Conservation (phyloP, 1,284 basidiomycete species). For the Pseudozyma sp. region DNA sequence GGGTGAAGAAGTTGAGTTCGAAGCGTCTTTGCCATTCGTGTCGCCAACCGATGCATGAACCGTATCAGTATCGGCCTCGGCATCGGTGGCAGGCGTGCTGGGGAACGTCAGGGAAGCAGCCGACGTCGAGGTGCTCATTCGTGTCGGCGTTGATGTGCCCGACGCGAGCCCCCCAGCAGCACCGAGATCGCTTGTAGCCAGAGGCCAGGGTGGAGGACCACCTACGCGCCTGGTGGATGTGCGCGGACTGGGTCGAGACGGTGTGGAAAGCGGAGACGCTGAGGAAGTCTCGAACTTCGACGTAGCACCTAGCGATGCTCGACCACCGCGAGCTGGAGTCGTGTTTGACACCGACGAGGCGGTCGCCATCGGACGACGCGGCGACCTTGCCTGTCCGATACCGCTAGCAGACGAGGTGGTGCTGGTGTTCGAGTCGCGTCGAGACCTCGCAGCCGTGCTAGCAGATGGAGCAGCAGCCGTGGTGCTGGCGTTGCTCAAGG, state of each 20-base stretch:
- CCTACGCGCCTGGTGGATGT: conserved; percentile 10
- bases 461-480: conserved; percentile 6
- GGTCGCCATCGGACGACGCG: conserved; percentile 22
- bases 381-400: conserved; percentile 17
- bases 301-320: conserved; percentile 23
- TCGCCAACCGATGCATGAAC: conserved; percentile 4
- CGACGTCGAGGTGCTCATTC: conserved; percentile 23
- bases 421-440: conserved; percentile 48
- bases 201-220: conserved; percentile 44
- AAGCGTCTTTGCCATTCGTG: not conserved
- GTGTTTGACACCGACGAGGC: conserved; percentile 5
- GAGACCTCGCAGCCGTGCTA: conserved; percentile 15
- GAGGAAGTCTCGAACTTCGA: conserved; percentile 11
- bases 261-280: conserved; percentile 21
- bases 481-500: conserved; percentile 45
- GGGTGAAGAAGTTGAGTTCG: not conserved
- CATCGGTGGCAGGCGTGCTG: conserved; percentile 16
- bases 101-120: conserved; percentile 34
- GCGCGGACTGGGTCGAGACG: conserved; percentile 37
- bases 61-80: conserved; percentile 2
- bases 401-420: conserved; percentile 36
- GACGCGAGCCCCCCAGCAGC: not conserved
- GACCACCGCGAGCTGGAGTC: conserved; percentile 22
- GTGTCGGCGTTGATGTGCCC: conserved; percentile 14
- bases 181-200: conserved; percentile 17